These are phyloP conservation scores for Grosmannia huntii DNA, from an alignment of 2,329 filamentous ascomycete genomes.

Conservation along the genomic window DNA sequence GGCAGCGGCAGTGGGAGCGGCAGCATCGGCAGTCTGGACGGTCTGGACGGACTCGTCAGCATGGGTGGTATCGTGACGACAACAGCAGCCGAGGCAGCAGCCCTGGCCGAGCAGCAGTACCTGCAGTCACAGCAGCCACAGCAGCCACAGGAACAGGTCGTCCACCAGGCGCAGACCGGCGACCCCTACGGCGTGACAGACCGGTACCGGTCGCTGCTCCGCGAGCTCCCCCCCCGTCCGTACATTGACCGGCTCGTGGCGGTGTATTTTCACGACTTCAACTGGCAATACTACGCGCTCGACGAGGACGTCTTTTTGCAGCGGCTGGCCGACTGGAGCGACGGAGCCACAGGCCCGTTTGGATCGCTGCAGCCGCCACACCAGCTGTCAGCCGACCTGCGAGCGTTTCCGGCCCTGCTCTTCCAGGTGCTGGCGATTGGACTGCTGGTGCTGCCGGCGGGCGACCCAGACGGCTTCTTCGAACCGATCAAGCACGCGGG, in stretches of 20 bases:
- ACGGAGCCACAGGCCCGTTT: conserved; percentile 29
- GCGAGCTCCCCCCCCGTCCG: conserved; percentile 40
- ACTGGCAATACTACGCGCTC: conserved; percentile 44
- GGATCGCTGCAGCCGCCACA: conserved; percentile 35
- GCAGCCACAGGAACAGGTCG: background rate
- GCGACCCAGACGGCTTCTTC: conserved; percentile 31
- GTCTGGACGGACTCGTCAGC: background rate
- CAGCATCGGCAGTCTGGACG: background rate
- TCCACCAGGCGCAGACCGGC: conserved; percentile 10
- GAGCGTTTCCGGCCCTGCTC: conserved; percentile 45
- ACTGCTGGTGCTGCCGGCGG: conserved; percentile 36
- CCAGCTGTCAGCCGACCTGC: conserved; percentile 35
- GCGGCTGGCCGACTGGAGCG: conserved; percentile 42
- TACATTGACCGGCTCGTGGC: conserved; percentile 42
- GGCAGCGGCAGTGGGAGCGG: background rate
- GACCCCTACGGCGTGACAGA: conserved; percentile 33
- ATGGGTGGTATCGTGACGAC: background rate
- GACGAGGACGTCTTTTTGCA: conserved; percentile 38
- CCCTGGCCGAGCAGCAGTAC: conserved; percentile 3
- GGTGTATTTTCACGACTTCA: conserved; percentile 44
- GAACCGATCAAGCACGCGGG: conserved; percentile 45
- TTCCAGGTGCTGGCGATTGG: conserved; percentile 45
- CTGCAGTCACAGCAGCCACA: conserved; percentile 5
- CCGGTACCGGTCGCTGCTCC: conserved; percentile 45
- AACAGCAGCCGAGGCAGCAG: conserved; percentile 2